Evolutionary conservation across 768 basidiomycete species (phyloP), one percentile per base, ranked within the genome.

Genomic region (Baorangia bicolor): DNA sequence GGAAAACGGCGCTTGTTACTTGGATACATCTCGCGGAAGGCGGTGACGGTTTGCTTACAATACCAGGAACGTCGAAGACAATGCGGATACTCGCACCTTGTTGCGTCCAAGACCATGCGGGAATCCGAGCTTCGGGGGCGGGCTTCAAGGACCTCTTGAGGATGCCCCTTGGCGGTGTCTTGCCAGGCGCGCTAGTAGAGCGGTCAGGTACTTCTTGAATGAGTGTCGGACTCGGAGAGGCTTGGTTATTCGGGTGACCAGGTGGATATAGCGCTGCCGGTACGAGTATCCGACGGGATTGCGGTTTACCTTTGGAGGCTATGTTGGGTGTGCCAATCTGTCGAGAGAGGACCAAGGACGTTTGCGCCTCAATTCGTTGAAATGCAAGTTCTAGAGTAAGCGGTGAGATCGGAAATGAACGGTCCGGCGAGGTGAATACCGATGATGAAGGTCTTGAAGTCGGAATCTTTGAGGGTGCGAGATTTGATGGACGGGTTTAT

Each of bases 311-410:
- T 68, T 92, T 93, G 49, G 84, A 84, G 4, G 79, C 72, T 49
- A 93, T 89, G 69, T 92, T 93, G 6, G 90, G 90, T 0, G 81
- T 87, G 23, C 79, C 80, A 56, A 92, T 83, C 45, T 82, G 77
- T 23, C 88, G 81, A 1, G 90, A 89, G 41, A 92, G 78, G 0
- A 75, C 59, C n/a, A 90, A 64, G 5, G 76, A 64, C 9, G 81
- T 78, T 57, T 87, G 85, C 0, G 78, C 77, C 71, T 90, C 87
- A 43, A 88, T 80, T 10, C 81, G 82, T 62, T 87, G 86, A 4
- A 90, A 67, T 0, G 84, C 83, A 11, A 89, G 78, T 70, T 91
- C 88, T 91, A 25, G 33, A 34, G 40, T 12, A 43, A 37, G 53
- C 56, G 56, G 34, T 64, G 49, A 65, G 62, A 44, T 28, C 53